Evolutionary conservation across 2,329 filamentous ascomycete species (phyloP).

Genomic region (Tolypocladium cylindrosporum): DNA sequence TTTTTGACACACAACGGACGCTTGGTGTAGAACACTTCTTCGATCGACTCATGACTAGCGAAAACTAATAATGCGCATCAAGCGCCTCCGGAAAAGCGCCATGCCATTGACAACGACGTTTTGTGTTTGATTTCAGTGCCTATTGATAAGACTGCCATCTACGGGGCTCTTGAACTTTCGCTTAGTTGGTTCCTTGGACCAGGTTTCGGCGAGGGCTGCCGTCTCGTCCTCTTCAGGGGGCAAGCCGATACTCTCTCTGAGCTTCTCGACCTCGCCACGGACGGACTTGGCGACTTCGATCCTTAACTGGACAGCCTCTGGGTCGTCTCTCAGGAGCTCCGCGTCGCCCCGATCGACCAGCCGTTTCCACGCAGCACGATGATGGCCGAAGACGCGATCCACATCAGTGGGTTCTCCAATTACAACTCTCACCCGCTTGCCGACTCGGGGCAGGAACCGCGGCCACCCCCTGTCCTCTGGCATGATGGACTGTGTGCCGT

Average conservation of each 20-base stretch:
- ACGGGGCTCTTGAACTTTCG: constrained; percentile 43
- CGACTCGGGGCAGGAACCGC: constrained; percentile 66
- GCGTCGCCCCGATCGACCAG: constrained; percentile 45
- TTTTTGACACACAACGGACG: neutral
- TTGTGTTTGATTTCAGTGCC: constrained; percentile 13
- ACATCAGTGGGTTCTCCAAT: constrained; percentile 72
- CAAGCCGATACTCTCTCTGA: constrained; percentile 62
- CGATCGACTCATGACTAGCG: neutral
- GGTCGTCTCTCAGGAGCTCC: constrained; percentile 28
- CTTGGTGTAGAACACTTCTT: neutral
- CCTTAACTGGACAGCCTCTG: constrained; percentile 59
- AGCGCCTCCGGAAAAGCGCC: neutral
- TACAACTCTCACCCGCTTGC: constrained; percentile 59
- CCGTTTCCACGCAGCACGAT: constrained; percentile 64
- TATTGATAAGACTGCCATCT: constrained; percentile 40
- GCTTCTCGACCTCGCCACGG: constrained; percentile 68
- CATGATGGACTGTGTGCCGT: constrained; percentile 84
- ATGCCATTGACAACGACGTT: neutral
- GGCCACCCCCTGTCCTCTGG: constrained; percentile 71
- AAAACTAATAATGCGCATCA: neutral
- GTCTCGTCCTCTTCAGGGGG: constrained; percentile 70
- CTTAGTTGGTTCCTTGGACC: constrained; percentile 44
- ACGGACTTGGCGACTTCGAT: constrained; percentile 73
- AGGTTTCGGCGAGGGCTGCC: constrained; percentile 71
- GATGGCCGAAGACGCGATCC: constrained; percentile 66